Evolutionary conservation across 78 protist genomes (phyloP).

Genomic region (Creolimax fragrantissima): DNA sequence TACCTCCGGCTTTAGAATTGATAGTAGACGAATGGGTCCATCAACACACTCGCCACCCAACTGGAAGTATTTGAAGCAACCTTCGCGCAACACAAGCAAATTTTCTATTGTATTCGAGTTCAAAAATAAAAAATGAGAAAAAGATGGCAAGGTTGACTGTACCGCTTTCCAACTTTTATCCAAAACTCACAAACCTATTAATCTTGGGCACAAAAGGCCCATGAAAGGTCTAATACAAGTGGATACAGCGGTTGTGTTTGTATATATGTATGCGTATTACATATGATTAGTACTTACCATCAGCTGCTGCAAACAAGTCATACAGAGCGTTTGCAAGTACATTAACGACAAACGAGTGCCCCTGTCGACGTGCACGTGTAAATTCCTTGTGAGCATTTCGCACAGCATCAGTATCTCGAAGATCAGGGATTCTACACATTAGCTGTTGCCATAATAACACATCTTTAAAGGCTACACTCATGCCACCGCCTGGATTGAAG

Average conservation of each 20-base stretch:
- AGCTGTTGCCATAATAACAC: neutral
- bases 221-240: neutral
- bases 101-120: too few relatives aligned
- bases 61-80: slow-evolving; percentile 52
- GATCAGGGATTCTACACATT: neutral
- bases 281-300: neutral
- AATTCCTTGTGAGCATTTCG: neutral
- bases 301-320: slow-evolving; percentile 8
- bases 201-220: neutral
- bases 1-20: slow-evolving; percentile 13
- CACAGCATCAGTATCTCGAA: neutral
- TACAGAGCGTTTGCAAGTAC: slow-evolving; percentile 32
- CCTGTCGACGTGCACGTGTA: neutral
- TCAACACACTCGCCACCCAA: slow-evolving; percentile 49
- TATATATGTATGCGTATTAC: neutral
- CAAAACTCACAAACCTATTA: too few relatives aligned
- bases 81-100: slow-evolving; percentile 33
- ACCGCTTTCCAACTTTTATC: too few relatives aligned
- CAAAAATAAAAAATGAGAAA: too few relatives aligned
- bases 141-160: too few relatives aligned
- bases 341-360: slow-evolving; percentile 28
- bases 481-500: slow-evolving; percentile 55
- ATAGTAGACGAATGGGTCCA: slow-evolving; percentile 52
- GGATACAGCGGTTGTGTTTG: neutral
- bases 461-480: slow-evolving; percentile 63